Conservation (phyloP, 495 filamentous ascomycete genomes). For the Mycothermus thermophilus region DNA sequence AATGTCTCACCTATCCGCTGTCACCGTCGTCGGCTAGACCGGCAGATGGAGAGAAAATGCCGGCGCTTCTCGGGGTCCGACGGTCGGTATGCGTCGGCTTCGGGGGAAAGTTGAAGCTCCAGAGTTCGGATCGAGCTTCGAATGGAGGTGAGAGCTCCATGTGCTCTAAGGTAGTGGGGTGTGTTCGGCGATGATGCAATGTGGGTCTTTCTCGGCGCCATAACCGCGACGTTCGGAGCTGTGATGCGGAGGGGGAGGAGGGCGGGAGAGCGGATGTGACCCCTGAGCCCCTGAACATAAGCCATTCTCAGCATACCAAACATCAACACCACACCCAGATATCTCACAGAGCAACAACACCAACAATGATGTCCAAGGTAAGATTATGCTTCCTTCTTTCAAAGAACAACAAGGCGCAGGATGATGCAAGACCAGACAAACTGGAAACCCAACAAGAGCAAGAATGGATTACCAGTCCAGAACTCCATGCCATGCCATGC, state of each 20-base stretch:
- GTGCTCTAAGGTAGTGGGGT: slow-evolving; percentile 3
- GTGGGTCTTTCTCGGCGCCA: slow-evolving; percentile 6
- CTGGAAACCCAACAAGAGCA: not conserved
- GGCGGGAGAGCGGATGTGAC: not conserved
- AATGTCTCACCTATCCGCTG: too few species aligned
- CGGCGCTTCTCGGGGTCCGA: too few species aligned
- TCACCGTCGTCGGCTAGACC: too few species aligned
- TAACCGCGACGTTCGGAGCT: not conserved
- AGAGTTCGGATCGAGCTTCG: slow-evolving; percentile 4
- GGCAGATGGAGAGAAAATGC: too few species aligned
- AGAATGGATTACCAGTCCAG: not conserved
- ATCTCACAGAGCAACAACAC: too few species aligned
- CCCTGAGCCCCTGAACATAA: too few species aligned
- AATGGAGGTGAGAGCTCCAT: too few species aligned
- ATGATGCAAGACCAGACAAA: not conserved
- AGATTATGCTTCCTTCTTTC: too few species aligned
- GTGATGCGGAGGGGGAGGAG: not conserved
- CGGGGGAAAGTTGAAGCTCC: slow-evolving; percentile 1
- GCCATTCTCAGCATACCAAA: too few species aligned
- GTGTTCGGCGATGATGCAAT: slow-evolving; percentile 19
- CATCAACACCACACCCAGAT: too few species aligned
- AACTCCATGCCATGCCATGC: slow-evolving; percentile 1
- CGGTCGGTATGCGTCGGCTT: too few species aligned
- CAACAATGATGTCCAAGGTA: too few species aligned
- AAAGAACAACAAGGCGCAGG: not conserved